phyloP scores from a whole-genome alignment of 768 basidiomycete species.

The Mycena filopes region DNA sequence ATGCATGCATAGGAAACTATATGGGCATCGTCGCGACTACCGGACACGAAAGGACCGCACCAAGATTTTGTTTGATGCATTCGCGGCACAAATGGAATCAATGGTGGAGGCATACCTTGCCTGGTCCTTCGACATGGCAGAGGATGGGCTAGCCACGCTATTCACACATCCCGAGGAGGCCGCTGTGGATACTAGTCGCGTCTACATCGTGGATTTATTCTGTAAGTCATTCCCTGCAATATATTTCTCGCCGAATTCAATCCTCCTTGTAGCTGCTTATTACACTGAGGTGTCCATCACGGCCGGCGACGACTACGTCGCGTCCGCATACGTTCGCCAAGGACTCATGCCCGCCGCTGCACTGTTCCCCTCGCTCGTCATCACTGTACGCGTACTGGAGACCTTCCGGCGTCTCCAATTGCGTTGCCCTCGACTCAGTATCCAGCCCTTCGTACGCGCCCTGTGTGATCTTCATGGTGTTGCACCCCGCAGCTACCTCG shows the following conservation, averaged over 20 bases:
- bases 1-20: neutral
- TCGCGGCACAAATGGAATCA: neutral
- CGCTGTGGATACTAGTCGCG: neutral
- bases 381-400: slow-evolving; percentile 25
- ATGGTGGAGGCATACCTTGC: neutral
- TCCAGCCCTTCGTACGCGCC: slow-evolving; percentile 34
- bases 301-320: neutral
- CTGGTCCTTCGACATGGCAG: neutral
- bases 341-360: slow-evolving; percentile 29
- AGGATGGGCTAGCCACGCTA: neutral
- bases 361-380: slow-evolving; percentile 5
- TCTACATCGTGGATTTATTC: neutral
- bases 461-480: slow-evolving; percentile 34
- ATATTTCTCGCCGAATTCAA: neutral
- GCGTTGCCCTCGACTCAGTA: slow-evolving; percentile 30
- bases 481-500: slow-evolving; percentile 8
- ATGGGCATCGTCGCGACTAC: neutral
- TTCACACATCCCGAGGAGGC: neutral
- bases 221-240: neutral
- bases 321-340: slow-evolving; percentile 25
- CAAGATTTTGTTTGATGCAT: neutral
- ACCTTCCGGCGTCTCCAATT: slow-evolving; percentile 9
- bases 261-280: neutral
- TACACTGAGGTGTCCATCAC: neutral
- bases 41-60: neutral